phyloP scores from a whole-genome alignment of 192 early-diverging fungal genomes.

The Rhizoclosmatium sp. region DNA sequence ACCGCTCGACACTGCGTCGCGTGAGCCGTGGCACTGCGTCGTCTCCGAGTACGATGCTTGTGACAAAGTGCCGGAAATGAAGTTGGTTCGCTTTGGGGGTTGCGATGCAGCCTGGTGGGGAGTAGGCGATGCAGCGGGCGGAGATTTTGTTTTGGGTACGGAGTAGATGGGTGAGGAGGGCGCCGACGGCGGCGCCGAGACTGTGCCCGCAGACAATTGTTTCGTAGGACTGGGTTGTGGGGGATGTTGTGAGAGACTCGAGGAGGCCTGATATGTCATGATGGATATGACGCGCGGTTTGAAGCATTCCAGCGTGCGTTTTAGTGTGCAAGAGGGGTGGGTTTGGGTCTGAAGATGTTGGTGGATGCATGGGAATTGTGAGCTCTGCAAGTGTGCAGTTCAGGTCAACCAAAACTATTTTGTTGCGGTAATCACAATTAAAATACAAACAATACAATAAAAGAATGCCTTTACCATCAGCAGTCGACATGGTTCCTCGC shows the following conservation, averaged over 20 bases:
- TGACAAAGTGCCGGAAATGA: constrained; percentile 53
- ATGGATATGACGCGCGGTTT: constrained; percentile 49
- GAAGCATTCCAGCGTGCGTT: constrained; percentile 38
- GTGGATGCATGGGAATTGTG: background rate
- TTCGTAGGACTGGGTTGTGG: constrained; percentile 33
- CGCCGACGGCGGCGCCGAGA: constrained; percentile 56
- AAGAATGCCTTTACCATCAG: constrained; percentile 40
- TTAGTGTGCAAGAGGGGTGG: background rate
- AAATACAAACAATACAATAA: background rate
- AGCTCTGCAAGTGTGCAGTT: constrained; percentile 45
- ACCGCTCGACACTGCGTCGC: constrained; percentile 46
- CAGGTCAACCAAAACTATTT: constrained; percentile 54
- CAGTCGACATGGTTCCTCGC: constrained; percentile 56
- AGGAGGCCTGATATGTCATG: constrained; percentile 47
- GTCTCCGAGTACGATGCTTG: constrained; percentile 52
- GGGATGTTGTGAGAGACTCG: constrained; percentile 31
- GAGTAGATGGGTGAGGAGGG: constrained; percentile 53
- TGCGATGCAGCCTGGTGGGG: constrained; percentile 57
- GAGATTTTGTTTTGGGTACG: constrained; percentile 12
- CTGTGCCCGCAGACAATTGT: constrained; percentile 55
- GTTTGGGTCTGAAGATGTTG: background rate
- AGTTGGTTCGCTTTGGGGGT: constrained; percentile 40
- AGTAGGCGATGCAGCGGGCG: constrained; percentile 43
- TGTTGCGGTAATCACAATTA: background rate
- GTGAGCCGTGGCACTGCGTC: constrained; percentile 55